Evolutionary conservation across 345 rosid genomes (phyloP).

Genomic region (Sisymbrium altissimum): DNA sequence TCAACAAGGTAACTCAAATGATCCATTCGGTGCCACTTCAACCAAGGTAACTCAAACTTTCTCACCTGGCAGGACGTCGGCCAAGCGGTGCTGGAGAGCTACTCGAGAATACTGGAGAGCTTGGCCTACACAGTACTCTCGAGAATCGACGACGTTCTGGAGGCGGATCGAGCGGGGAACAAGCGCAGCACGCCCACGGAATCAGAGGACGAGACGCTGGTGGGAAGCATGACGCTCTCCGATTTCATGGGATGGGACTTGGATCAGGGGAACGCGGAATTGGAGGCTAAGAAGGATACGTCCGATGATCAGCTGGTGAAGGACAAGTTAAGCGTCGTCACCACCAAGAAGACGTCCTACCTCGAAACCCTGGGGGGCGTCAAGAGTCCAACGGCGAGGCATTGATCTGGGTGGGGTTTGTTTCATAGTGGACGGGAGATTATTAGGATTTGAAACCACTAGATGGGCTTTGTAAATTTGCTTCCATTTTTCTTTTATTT

Average conservation of each 20-base stretch:
- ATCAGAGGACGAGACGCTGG: slow-evolving; percentile 28
- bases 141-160: slow-evolving; percentile 76
- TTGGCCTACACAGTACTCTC: slow-evolving; percentile 82
- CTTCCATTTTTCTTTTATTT: not conserved
- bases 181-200: slow-evolving; percentile 39
- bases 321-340: slow-evolving; percentile 33
- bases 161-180: slow-evolving; percentile 49
- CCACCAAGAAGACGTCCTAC: slow-evolving; percentile 56
- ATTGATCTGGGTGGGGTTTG: not conserved
- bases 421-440: not conserved
- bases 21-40: too few species aligned
- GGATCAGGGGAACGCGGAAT: slow-evolving; percentile 36
- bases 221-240: slow-evolving; percentile 43
- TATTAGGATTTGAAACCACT: not conserved
- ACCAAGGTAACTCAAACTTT: not conserved
- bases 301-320: slow-evolving; percentile 38
- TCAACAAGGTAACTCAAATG: slow-evolving; percentile 29
- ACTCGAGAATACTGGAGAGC: slow-evolving; percentile 88
- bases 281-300: slow-evolving; percentile 36
- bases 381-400: slow-evolving; percentile 64
- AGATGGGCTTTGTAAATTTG: slow-evolving; percentile 4
- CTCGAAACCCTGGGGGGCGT: slow-evolving; percentile 58
- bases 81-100: slow-evolving; percentile 87
- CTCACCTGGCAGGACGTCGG: slow-evolving; percentile 94
- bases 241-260: slow-evolving; percentile 84